Conservation (phyloP, 2,329 filamentous ascomycete genomes). For the Fusarium succisae region DNA sequence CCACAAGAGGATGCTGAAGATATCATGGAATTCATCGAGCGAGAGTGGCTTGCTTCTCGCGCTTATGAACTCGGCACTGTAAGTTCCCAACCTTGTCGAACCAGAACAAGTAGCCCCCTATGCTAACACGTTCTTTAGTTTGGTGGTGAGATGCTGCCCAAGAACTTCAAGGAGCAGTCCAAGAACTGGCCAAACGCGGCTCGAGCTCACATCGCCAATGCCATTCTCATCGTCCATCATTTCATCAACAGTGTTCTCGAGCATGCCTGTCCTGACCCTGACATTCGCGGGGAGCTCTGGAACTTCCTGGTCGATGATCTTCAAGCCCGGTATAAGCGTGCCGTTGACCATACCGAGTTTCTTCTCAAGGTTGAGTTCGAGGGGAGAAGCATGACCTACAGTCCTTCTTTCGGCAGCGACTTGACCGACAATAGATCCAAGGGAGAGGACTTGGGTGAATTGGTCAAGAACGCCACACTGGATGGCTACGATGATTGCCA, state of each 20-base stretch:
- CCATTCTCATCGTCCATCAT: conserved; percentile 60
- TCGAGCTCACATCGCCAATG: conserved; percentile 46
- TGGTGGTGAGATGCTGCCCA: conserved; percentile 51
- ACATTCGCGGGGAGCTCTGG: conserved; percentile 55
- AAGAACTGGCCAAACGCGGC: conserved; percentile 34
- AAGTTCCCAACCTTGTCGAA: conserved; percentile 8
- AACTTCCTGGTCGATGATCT: conserved; percentile 58
- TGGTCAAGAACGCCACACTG: not conserved
- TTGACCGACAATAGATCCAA: not conserved
- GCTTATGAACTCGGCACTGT: conserved; percentile 65
- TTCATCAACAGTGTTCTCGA: conserved; percentile 59
- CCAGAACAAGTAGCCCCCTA: too few relatives aligned
- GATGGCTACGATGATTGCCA: not conserved
- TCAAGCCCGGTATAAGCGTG: conserved; percentile 54
- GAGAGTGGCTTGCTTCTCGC: conserved; percentile 49
- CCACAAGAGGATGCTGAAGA: not conserved
- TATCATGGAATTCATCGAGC: conserved; percentile 54
- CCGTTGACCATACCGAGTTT: conserved; percentile 59
- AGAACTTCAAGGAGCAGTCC: conserved; percentile 63
- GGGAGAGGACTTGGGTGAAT: not conserved
- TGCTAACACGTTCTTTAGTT: conserved; percentile 39
- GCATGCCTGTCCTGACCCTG: conserved; percentile 54
- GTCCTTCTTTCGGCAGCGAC: not conserved
- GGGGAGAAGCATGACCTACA: conserved; percentile 39
- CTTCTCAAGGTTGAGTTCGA: conserved; percentile 52